Evolutionary conservation across 306 rosid species (phyloP), one percentile per base, ranked within the genome.

Genomic region (Fragaria iinumae): DNA sequence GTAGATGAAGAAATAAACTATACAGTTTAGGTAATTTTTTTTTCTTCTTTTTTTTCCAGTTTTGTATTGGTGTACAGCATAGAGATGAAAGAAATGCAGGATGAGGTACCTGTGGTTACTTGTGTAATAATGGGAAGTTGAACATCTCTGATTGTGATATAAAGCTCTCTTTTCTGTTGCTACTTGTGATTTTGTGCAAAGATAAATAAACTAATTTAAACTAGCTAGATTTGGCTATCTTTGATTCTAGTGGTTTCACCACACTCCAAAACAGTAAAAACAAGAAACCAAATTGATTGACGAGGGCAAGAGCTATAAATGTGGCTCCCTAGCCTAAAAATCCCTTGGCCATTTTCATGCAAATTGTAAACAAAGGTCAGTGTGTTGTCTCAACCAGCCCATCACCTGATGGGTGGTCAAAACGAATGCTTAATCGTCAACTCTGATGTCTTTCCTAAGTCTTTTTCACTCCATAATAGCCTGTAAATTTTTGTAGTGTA

Each of bases 81-180:
- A 43, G 8, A 43, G 45, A 41, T 43, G 45, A 65, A 45, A 82
- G 81, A 77, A 80, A 65, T 65, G 69, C 59, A 75, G 69, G 83
- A 82, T 77, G 83, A 84, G 84, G 87, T 73, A 82, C 86, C 87
- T 84, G 81, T 86, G 34, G 14, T 62, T 82, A 80, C 84, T 23
- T 4, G 43, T 39, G 55, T 41, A 70, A 29, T 0, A 76, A 73
- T 76, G 81, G 75, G 55, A 49, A 32, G 83, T 52, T 80, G 82
- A 83, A 79, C 78, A 5, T 76, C 74, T 72, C 77, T 75, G 86
- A 80, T 63, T 83, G 78, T 83, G 78, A 82, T 81, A 63, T 78
- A 88, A 83, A 79, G 79, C 52, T 81, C 78, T 78, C 72, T 79
- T 77, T 73, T 73, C 82, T 76, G 73, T 75, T 73, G 83, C 80